Evolutionary conservation across 495 filamentous ascomycete species (phyloP), one percentile per base, ranked within the genome.

Genomic region (Aspergillus sparsus): DNA sequence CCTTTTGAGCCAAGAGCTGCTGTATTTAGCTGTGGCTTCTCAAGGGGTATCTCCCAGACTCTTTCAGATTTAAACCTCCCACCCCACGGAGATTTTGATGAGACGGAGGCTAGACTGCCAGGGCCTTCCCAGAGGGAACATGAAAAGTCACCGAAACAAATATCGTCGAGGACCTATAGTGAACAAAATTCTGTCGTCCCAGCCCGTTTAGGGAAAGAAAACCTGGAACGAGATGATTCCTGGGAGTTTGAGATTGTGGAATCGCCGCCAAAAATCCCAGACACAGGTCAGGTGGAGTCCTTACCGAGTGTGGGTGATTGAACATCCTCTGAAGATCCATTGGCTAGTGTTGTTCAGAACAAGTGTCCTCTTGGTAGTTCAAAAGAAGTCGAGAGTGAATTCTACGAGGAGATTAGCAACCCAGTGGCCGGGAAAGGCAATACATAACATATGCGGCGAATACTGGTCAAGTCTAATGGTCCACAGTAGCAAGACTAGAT

Each of bases 391-490:
- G 52, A 58, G 9, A 65, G 63, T 1, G 61, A 68, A 21, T 68
- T 73, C 6, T 73, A 67, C 42, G 68, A 71, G 42, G 68, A 71
- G 42, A 49, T 73, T 7, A 49, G 47, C 41, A 68, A 71, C 33
- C 49, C 54, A 2, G 33, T 73, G 13, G 69, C 71, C 1, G 71
- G 71, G 0, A 67, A 70, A 42, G 59, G 12, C 36, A 27, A 27
- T 27, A 27, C 1, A 27, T 27, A 27, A 27, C 21, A 27, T 27
- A 27, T 27, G 21, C 21, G 3, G 21, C 21, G 21, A 27, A 27
- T 27, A 27, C 21, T 27, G 1, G 21, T 27, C 21, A 27, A 27
- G 21, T 3, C 21, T 27, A 27, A 3, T 1, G 21, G 3, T 27
- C 21, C 21, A 27, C 21, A 27, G 21, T 3, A 27, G 21, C 21